phyloP scores from a whole-genome alignment of 768 basidiomycete species.

The Brasilioporus rufonigricans region DNA sequence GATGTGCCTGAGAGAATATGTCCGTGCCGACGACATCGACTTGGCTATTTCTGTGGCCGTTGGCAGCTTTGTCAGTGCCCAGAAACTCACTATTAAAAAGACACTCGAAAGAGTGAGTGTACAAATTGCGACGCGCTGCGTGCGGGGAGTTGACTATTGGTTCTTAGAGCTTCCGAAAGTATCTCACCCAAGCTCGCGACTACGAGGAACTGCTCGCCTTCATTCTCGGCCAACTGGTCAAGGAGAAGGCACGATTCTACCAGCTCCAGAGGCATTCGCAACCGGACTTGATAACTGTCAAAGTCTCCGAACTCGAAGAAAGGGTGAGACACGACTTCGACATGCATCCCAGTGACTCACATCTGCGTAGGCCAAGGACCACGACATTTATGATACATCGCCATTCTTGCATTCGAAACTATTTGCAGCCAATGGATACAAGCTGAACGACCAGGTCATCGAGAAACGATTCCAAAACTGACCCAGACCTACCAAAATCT shows the following conservation, averaged over 20 bases:
- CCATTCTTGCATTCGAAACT: constrained; percentile 85
- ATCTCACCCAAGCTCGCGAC: constrained; percentile 92
- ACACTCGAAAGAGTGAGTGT: constrained; percentile 80
- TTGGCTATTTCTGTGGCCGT: constrained; percentile 95
- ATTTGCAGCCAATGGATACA: constrained; percentile 89
- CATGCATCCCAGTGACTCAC: constrained; percentile 7
- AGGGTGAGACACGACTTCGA: constrained; percentile 51
- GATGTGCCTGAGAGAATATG: constrained; percentile 96
- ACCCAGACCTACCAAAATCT: constrained; percentile 10
- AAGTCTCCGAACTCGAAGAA: constrained; percentile 80
- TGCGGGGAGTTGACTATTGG: constrained; percentile 11
- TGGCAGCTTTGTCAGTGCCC: constrained; percentile 91
- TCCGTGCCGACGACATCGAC: constrained; percentile 94
- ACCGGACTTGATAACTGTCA: constrained; percentile 74
- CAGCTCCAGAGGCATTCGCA: constrained; percentile 75
- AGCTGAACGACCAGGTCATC: constrained; percentile 57
- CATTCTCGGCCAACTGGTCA: constrained; percentile 89
- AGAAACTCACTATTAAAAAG: constrained; percentile 99
- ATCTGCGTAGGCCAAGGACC: constrained; percentile 77
- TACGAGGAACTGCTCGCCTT: constrained; percentile 95
- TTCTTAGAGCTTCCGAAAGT: constrained; percentile 89
- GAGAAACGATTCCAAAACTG: constrained; percentile 67
- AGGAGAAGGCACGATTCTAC: constrained; percentile 85
- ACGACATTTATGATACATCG: constrained; percentile 89
- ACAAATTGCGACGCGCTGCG: neutral